Evolutionary conservation across 2,329 filamentous ascomycete genomes (phyloP), one percentile per base, ranked within the genome.

Genomic region (Fusarium sp.): DNA sequence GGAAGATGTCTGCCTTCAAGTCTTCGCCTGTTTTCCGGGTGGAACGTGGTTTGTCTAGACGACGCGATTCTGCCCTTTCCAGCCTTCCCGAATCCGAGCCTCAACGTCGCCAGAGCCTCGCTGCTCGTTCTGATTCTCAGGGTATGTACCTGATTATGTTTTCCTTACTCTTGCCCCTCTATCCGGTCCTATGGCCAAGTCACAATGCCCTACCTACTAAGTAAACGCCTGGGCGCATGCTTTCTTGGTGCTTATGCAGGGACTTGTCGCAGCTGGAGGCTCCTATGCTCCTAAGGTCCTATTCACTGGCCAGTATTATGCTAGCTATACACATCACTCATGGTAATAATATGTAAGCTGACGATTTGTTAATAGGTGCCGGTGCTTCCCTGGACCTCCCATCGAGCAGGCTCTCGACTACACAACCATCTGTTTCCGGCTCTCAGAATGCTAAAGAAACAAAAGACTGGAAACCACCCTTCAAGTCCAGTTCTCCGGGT

Each of bases 351-450:
- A 55, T 73, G 69, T 73, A 74, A 74, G 70, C 72, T 74, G 72
- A 74, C 70, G 55, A 46, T 51, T 54, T 36, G 41, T 25, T 29
- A 31, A 63, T 51, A 74, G 72, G 68, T 71, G 64, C 54, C 35
- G 58, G 67, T 64, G 63, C 69, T 42, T 67, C 70, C 17, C 69
- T 72, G 37, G 72, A 71, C 37, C 62, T 63, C 46, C 66, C 57
- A 46, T 65, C 72, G 54, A 74, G 67, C 67, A 70, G 71, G 70
- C 52, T 72, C 61, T 74, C 72, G 64, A 72, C 67, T 52, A 54
- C 72, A 53, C 73, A 75, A 53, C 49, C 75, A 23, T 71, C 76
- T 73, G 87, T 90, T 70, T 91, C 89, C 53, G 90, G 88, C 72
- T 90, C 89, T 72, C 77, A 77, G 63, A 74, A 72, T 72, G 72